phyloP scores from a whole-genome alignment of 306 rosid species.

The Prunus padus region DNA sequence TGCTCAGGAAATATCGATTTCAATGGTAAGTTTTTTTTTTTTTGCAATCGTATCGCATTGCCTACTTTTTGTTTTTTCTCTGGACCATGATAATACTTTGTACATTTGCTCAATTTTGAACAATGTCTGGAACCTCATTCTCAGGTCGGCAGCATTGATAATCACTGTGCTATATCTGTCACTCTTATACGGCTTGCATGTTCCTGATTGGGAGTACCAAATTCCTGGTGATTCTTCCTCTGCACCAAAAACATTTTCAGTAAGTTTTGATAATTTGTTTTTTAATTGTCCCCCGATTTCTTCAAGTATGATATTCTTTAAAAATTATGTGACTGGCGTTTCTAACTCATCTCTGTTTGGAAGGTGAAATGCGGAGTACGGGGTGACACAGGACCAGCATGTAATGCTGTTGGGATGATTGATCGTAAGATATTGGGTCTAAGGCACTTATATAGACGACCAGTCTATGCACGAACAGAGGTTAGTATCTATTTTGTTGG shows the following conservation, averaged over 20 bases:
- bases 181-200: slow-evolving; percentile 65
- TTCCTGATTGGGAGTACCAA: slow-evolving; percentile 92
- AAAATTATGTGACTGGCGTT: slow-evolving; percentile 18
- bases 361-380: slow-evolving; percentile 89
- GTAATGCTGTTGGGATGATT: slow-evolving; percentile 88
- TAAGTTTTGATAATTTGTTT: slow-evolving; percentile 37
- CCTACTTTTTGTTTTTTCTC: background rate
- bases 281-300: background rate
- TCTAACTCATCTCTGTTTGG: background rate
- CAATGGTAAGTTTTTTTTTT: slow-evolving; percentile 59
- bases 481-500: slow-evolving; percentile 33
- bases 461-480: slow-evolving; percentile 67
- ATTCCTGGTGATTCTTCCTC: slow-evolving; percentile 45
- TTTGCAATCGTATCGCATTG: background rate
- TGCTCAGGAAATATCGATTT: slow-evolving; percentile 61
- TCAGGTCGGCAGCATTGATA: slow-evolving; percentile 59
- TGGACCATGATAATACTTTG: background rate
- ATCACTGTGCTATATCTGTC: slow-evolving; percentile 55
- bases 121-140: background rate
- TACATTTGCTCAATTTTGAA: background rate
- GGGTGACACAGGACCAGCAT: slow-evolving; percentile 79
- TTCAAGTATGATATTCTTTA: background rate
- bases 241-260: slow-evolving; percentile 57
- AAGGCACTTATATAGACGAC: slow-evolving; percentile 62
- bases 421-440: slow-evolving; percentile 77